phyloP scores from a whole-genome alignment of 1,139 yeast species.

The Geotrichum australiense region DNA sequence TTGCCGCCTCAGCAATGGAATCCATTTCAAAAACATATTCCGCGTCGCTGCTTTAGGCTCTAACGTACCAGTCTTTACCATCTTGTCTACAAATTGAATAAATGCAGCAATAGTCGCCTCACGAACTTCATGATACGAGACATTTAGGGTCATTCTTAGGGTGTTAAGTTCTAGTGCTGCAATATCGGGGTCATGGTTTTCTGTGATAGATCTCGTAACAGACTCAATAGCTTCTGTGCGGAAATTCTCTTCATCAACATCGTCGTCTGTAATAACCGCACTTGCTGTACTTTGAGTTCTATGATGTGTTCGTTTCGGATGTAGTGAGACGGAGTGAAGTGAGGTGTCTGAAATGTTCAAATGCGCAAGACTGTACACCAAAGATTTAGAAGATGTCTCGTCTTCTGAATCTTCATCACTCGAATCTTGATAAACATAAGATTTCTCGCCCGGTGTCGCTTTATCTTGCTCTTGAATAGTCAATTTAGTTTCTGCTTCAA shows the following conservation, averaged over 20 bases:
- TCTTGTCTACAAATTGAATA: constrained; percentile 58
- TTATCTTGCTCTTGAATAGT: constrained; percentile 30
- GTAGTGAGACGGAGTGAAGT: constrained; percentile 34
- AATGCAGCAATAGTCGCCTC: constrained; percentile 71
- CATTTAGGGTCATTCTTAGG: constrained; percentile 95
- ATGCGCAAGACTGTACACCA: constrained; percentile 54
- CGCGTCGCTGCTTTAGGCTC: constrained; percentile 67
- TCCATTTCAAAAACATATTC: constrained; percentile 76
- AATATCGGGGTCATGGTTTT: constrained; percentile 88
- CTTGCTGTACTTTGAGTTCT: constrained; percentile 19
- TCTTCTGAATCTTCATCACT: constrained; percentile 40
- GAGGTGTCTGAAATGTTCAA: constrained; percentile 76
- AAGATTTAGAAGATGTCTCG: constrained; percentile 25
- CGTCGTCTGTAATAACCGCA: constrained; percentile 31
- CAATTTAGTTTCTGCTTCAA: constrained; percentile 27
- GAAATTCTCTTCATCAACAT: constrained; percentile 80
- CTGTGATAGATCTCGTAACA: constrained; percentile 81
- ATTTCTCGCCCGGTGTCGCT: constrained; percentile 57
- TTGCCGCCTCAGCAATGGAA: constrained; percentile 62
- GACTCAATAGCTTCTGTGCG: constrained; percentile 88
- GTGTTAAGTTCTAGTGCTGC: constrained; percentile 90
- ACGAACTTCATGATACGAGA: constrained; percentile 87
- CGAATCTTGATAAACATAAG: constrained; percentile 47
- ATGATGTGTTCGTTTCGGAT: constrained; percentile 6
- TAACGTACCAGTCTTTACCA: constrained; percentile 67